These are phyloP conservation scores for Austroboletus novae-zelandiae DNA, from an alignment of 1,284 basidiomycete species.

Conservation along the genomic window DNA sequence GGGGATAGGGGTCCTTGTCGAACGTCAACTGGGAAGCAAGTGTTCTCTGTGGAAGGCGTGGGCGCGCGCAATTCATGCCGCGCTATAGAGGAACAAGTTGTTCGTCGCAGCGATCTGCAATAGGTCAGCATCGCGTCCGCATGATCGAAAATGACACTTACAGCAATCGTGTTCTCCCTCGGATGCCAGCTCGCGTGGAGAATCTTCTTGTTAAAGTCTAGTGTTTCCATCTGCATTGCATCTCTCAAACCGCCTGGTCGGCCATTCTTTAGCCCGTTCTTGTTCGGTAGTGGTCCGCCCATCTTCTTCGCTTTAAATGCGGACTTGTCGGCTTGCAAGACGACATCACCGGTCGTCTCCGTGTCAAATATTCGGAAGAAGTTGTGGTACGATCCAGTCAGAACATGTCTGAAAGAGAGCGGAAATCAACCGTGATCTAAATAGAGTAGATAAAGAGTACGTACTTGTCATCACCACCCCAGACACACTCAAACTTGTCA, in stretches of 20 bases:
- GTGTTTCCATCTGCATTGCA: conserved; percentile 84
- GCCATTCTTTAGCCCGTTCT: conserved; percentile 70
- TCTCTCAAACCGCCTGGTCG: conserved; percentile 72
- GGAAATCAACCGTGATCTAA: conserved; percentile 7
- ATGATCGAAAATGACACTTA: conserved; percentile 41
- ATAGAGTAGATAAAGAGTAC: conserved; percentile 35
- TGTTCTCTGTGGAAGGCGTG: conserved; percentile 12
- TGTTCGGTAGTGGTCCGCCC: conserved; percentile 73
- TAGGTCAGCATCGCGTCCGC: conserved; percentile 6
- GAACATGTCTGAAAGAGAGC: conserved; percentile 65
- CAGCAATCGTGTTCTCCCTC: conserved; percentile 94
- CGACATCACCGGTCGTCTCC: conserved; percentile 86
- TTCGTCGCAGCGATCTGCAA: conserved; percentile 89
- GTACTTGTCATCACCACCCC: conserved; percentile 93
- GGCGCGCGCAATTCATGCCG: conserved; percentile 51
- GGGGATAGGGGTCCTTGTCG: conserved; percentile 5
- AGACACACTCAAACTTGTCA: conserved; percentile 99
- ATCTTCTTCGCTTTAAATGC: conserved; percentile 99
- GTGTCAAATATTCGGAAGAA: conserved; percentile 99
- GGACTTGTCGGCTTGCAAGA: conserved; percentile 98
- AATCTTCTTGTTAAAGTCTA: conserved; percentile 99
- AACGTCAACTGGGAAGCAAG: conserved; percentile 6
- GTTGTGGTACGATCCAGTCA: conserved; percentile 99
- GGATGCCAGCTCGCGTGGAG: conserved; percentile 97
- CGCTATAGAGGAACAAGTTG: conserved; percentile 88